Evolutionary conservation across 805 yeast genomes (phyloP), one percentile per base, ranked within the genome.

Genomic region (Wickerhamomyces chaumierensis): DNA sequence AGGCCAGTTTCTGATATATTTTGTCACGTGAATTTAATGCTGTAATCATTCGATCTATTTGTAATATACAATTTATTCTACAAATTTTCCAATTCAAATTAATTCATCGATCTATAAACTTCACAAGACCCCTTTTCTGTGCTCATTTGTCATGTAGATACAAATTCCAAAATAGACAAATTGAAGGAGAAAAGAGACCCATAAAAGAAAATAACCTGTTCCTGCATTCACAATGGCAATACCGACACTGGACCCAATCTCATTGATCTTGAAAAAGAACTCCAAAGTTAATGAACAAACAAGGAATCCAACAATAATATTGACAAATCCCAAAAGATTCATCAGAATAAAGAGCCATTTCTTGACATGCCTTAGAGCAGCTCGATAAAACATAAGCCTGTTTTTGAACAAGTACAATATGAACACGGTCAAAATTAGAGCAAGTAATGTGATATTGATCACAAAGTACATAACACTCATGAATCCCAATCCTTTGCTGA

Each of bases 401-500:
- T 16, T 31, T 13, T 15, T 31, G 9, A 18, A 18, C 12, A 7
- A 37, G 29, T 2, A 43, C 32, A 35, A 47, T 16, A 5, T 39
- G 12, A 9, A 21, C 7, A 51, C 36, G 8, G 33, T 7, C 3
- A 41, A 11, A 3, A 23, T 16, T 21, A 18, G 19, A 20, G 32
- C n/a, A 12, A 43, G 19, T 18, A 43, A 31, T 2, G 35, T 2
- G 18, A 33, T 19, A 34, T 39, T 38, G 28, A 42, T 33, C 2
- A 34, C 12, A 27, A 48, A 43, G 21, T 46, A 49, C 1, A 42
- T 9, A 2, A 36, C 34, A 2, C 45, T 39, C 27, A 52, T 34
- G 20, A 49, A 46, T 4, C 51, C 52, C 33, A 54, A 37, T 1
- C 55, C 51, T 37, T 46, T 53, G 25, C 54, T 48, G 34, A 55